Conservation (phyloP, 768 basidiomycete species). For the Pisolithus tinctorius region DNA sequence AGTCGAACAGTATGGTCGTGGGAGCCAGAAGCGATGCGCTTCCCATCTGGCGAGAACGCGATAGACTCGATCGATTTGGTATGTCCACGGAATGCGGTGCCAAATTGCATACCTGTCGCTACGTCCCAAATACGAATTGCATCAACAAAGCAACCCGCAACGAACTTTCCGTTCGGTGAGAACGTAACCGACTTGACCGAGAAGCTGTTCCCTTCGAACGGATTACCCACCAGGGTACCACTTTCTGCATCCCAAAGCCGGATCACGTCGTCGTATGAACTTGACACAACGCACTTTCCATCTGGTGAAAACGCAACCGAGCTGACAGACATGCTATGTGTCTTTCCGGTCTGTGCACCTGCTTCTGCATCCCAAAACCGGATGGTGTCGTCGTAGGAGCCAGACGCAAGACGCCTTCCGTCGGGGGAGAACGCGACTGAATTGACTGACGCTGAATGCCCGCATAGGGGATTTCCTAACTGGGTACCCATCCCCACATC, state of each 20-base stretch:
- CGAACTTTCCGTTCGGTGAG: no score
- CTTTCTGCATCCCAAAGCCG: background rate
- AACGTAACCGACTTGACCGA: background rate
- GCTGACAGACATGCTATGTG: background rate
- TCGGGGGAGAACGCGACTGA: background rate
- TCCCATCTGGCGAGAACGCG: no score
- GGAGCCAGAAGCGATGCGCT: no score
- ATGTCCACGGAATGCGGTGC: no score
- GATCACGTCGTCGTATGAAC: background rate
- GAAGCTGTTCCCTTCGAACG: background rate
- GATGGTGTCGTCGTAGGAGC: no score
- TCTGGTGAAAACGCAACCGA: slow-evolving; percentile 1
- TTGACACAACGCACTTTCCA: background rate
- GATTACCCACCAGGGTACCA: background rate
- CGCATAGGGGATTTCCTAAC: background rate
- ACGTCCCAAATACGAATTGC: no score
- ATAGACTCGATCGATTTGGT: no score
- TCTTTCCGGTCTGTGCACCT: background rate
- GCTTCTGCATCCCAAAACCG: background rate
- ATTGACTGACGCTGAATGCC: background rate
- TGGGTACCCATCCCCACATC: background rate
- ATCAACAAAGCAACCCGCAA: no score
- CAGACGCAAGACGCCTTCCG: no score
- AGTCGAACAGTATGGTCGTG: no score
- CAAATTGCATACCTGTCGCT: no score